phyloP scores from a whole-genome alignment of 2,329 filamentous ascomycete genomes.

The Triangularia setosa region DNA sequence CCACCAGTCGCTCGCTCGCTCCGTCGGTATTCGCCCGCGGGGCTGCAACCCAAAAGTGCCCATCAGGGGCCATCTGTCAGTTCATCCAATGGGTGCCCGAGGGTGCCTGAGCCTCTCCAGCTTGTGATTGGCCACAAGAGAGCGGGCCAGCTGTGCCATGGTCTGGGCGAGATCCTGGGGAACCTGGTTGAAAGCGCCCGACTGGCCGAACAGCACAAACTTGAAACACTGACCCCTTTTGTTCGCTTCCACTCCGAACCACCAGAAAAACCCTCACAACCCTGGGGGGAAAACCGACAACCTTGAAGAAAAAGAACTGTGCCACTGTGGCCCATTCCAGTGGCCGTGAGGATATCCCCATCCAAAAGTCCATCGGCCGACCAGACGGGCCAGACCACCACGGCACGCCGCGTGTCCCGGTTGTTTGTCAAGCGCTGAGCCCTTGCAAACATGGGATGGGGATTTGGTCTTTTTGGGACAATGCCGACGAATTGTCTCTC shows the following conservation, averaged over 20 bases:
- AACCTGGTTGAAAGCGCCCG: conserved; percentile 20
- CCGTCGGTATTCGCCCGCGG: conserved; percentile 3
- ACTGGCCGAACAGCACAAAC: conserved; percentile 20
- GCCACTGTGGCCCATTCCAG: conserved; percentile 9
- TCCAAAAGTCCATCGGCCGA: background rate
- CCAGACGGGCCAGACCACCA: conserved; percentile 6
- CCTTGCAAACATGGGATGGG: background rate
- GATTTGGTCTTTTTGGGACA: background rate
- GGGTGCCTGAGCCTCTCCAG: conserved; percentile 15
- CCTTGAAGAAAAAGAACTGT: background rate
- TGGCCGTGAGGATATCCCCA: too few species aligned
- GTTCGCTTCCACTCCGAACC: background rate
- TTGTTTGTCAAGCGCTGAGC: background rate
- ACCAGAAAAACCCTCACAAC: background rate
- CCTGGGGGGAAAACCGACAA: background rate
- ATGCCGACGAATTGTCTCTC: background rate
- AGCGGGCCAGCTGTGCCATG: too few species aligned
- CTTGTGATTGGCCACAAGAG: too few species aligned
- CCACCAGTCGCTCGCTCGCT: background rate
- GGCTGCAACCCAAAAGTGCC: conserved; percentile 6
- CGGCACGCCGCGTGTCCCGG: background rate
- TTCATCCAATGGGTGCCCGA: conserved; percentile 16
- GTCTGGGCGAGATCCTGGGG: conserved; percentile 21
- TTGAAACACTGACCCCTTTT: conserved; percentile 25
- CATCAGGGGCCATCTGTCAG: conserved; percentile 2